Evolutionary conservation across 1,284 basidiomycete genomes (phyloP), one percentile per base, ranked within the genome.

Genomic region (Sporisorium reilianum): DNA sequence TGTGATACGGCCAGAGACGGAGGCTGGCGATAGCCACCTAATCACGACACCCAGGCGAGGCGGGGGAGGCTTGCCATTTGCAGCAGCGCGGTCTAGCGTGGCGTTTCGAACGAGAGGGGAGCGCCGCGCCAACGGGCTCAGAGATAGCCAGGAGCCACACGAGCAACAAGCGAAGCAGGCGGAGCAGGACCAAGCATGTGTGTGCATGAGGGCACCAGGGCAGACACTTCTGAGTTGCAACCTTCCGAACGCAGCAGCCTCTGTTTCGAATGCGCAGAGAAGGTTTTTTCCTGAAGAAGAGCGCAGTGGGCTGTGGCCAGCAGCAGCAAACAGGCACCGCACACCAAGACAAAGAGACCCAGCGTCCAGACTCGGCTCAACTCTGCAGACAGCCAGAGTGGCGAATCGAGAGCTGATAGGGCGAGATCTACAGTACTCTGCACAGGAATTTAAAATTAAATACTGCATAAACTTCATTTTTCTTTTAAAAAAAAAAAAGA

Each of bases 121-220:
- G 5, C 30, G 30, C 6, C 30, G 30, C 30, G 10, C 6, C 30
- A 10, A 6, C 30, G 16, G 16, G 25, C 44, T n/a, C 44, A 28
- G 45, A 46, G 45, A 46, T 46, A 46, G 25, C 26, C 45, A 46
- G 23, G 28, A 38, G 45, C 25, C 45, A 46, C 45, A 46, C 45
- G 45, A n/a, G 45, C 45, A 46, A 16, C 30, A 26, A 38, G 32
- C 34, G 23, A 51, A 51, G 32, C 32, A 34, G 30, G 30, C 30
- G 10, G 30, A 30, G 30, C 30, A 30, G 30, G 32, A 22, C 34
- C 16, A 38, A 51, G 49, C 32, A 28, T 46, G 45, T 23, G 8
- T 28, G 45, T 28, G 45, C 45, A 46, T 16, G 18, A 46, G 45
- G 26, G 45, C 45, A 46, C 26, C 16, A 28, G 45, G 26, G 45